Evolutionary conservation across 1,284 basidiomycete genomes (phyloP), one percentile per base, ranked within the genome.

Genomic region (Sporisorium reilianum): DNA sequence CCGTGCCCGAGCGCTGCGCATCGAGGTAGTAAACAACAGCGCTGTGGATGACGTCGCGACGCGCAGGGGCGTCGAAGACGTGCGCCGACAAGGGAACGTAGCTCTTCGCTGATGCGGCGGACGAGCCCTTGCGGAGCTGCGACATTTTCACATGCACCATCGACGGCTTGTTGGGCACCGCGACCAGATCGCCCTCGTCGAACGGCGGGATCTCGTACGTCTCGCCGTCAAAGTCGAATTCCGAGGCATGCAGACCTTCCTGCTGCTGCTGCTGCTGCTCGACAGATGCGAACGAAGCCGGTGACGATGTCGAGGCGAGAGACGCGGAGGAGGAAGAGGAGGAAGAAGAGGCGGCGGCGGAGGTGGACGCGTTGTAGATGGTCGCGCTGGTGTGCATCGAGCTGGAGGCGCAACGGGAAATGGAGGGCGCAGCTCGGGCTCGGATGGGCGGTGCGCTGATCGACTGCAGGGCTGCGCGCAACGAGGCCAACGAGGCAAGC

Each of bases 1-100:
- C 93, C n/a, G 91, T 91, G 46, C 94, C 95, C 85, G 93, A 91
- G 34, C 96, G 92, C 44, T 95, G 88, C 8, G 90, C 89, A 78
- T 97, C 93, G 30, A 93, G 90, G 85, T 97, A 90, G 84, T 97
- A 94, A 10, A 93, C 90, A 41, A 95, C 91, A 80, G 95, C 96
- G 59, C 94, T 89, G 85, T 99, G 96, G 11, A 99, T 90, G 67
- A 99, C 93, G 84, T 98, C 95, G 22, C 90, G 89, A 54, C 96
- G 92, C 45, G 96, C 90, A 72, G 93, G 90, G n/a, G 71, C 67
- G 76, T 89, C 88, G 85, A 99, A 99, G 26, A 99, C 90, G 30
- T 89, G 88, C 7, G 93, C 89, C 72, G 95, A 90, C 36, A 96
- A 90, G 50, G 90, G 88, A 32, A 92, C 92, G 25, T 72, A 77